Evolutionary conservation across 83 land plant genomes (phyloP), one percentile per base, ranked within the genome.

Genomic region (Thuja plicata): DNA sequence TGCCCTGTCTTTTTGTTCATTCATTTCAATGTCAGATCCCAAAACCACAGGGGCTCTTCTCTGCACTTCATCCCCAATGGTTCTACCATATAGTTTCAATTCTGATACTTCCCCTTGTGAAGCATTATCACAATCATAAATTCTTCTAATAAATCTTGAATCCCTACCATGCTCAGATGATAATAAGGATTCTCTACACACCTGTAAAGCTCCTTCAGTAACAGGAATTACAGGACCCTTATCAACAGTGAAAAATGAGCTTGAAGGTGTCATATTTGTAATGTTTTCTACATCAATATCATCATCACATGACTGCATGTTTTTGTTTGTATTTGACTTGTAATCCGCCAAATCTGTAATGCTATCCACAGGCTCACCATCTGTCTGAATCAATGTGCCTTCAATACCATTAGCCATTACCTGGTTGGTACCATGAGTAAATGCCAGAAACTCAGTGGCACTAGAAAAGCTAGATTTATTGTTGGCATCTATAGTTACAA

Each of bases 181-280:
- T 82, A 46, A 45, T 46, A 32, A 82, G 30, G 30, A 19, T 46
- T 27, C 85, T 4, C 48, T 45, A 15, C 55, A 82, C 34, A 82
- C 52, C 54, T 46, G 13, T 46, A 82, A 82, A 46, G 54, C 50
- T 45, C 46, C 35, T 10, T 24, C 46, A 82, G 11, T 52, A 45
- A 46, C 54, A 46, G 0, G 8, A 78, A 3, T 80, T 21, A 80
- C 83, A 19, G 21, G 82, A 79, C 83, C 84, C 48, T 41, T 40
- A 80, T 41, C 84, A 80, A 40, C 85, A 83, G 30, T 30, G 85
- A n/a, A 83, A n/a, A 43, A 83, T 46, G 55, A 43, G 35, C 32
- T n/a, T 83, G 85, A 43, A 46, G 85, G 55, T 83, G 85, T 46
- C 46, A 83, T 83, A 30, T 43, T 13, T 46, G 85, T 46, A 83